Conservation (phyloP, 2,329 filamentous ascomycete species). For the Calonectria pauciramosa region DNA sequence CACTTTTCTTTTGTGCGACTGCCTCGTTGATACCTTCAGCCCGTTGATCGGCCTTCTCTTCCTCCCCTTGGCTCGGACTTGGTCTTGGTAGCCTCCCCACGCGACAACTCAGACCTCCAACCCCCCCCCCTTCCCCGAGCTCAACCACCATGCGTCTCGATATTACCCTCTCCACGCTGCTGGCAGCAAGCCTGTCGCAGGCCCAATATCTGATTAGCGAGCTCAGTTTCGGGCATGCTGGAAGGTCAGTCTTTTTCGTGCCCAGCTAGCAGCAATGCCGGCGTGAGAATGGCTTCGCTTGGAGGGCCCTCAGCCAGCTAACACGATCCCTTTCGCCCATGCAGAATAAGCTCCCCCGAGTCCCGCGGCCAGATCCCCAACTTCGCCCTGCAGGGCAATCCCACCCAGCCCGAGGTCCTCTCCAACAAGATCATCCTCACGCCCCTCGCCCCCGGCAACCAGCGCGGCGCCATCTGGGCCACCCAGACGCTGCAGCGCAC, state of each 20-base stretch:
- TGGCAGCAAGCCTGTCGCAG: constrained; percentile 64
- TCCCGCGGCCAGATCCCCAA: constrained; percentile 63
- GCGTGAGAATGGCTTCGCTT: not conserved
- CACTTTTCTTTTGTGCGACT: constrained; percentile 15
- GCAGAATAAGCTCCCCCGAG: constrained; percentile 75
- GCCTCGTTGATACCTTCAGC: constrained; percentile 20
- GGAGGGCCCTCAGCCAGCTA: constrained; percentile 24
- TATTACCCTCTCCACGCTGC: constrained; percentile 56
- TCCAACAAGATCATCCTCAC: constrained; percentile 95
- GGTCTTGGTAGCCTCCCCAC: constrained; percentile 7
- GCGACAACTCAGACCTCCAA: constrained; percentile 22
- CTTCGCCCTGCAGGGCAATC: constrained; percentile 68
- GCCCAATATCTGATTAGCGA: constrained; percentile 79
- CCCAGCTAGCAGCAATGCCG: not conserved
- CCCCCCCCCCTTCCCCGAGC: constrained; percentile 37
- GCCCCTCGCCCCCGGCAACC: constrained; percentile 87
- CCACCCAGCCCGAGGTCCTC: constrained; percentile 72
- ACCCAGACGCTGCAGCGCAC: constrained; percentile 71
- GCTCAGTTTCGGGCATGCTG: constrained; percentile 82
- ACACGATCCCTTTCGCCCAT: constrained; percentile 17
- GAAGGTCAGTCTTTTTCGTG: constrained; percentile 62
- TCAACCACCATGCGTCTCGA: constrained; percentile 59
- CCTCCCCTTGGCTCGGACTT: constrained; percentile 21
- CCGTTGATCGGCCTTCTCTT: constrained; percentile 26
- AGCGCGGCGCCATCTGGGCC: constrained; percentile 86